Percentiles rank a stretch among this genome's conserved stretches.
phyloP scores from a whole-genome alignment of 331 rosid genomes.

The Cydonia oblonga region DNA sequence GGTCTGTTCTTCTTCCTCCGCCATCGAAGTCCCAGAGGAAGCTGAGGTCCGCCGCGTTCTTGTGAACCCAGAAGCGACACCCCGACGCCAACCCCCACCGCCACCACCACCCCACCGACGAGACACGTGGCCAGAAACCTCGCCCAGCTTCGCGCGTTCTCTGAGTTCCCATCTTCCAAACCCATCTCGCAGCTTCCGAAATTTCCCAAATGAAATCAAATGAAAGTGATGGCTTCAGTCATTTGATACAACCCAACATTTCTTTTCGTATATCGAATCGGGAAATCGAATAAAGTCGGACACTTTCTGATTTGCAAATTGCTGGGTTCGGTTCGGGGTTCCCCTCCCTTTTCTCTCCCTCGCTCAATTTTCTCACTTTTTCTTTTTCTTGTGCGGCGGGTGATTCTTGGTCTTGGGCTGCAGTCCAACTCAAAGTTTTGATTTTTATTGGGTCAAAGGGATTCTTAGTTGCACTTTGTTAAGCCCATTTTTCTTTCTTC shows the following conservation, averaged over 20 bases:
- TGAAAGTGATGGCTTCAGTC: not conserved
- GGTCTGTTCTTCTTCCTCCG: conserved; percentile 39
- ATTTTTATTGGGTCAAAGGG: not conserved
- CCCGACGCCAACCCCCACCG: conserved; percentile 38
- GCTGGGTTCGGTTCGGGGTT: not conserved
- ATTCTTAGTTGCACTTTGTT: not conserved
- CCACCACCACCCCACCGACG: conserved; percentile 49
- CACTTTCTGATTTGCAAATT: not conserved
- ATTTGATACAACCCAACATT: not conserved
- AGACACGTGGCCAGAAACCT: conserved; percentile 51
- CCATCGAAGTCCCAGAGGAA: conserved; percentile 28
- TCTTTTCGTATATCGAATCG: not conserved
- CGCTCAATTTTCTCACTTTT: not conserved
- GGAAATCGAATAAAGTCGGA: not conserved
- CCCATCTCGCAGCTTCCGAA: conserved; percentile 17
- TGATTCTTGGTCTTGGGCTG: not conserved
- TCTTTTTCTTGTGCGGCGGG: not conserved
- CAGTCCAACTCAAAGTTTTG: not conserved
- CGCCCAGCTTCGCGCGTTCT: conserved; percentile 25
- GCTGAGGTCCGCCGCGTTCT: conserved; percentile 8
- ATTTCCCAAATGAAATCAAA: not conserved
- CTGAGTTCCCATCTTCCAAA: conserved; percentile 23
- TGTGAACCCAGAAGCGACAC: conserved; percentile 34
- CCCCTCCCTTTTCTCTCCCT: conserved; percentile 2
- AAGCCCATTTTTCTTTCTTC: not conserved